Base-by-base conservation (phyloP, 768 basidiomycete genomes). In the Lactifluus hygrophoroides region DNA sequence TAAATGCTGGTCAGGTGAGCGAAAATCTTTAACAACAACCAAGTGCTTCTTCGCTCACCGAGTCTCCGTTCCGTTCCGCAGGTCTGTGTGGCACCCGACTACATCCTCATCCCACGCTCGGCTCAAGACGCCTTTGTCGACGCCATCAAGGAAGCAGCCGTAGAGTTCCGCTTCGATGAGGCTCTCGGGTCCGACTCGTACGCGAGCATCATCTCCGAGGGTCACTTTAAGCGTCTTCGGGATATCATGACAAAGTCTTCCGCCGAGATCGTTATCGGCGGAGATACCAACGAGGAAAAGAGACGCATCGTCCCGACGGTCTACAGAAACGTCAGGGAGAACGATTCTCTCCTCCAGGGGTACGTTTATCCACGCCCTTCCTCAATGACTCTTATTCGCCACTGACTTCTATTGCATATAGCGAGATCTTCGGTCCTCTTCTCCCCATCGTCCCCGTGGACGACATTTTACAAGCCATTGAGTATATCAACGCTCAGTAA, bases 371-470 rank as follows among this genome's bases (percentile, higher is more conserved):
- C 1, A 6, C 27, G 21, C 3, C 21, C 16, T 23, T 30, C 21
- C 25, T 21, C 19, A 16, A 47, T 47, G 5, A 35, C 23, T 21
- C 23, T 25, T 3, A 50, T 35, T 30, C 23, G 42, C 35, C 2
- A 19, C 55, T 52, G 23, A 48, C 28, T 45, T 11, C 19, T 50
- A 5, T 11, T n/a, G n/a, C 21, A 50, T 30, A 9, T 62, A 88
- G 86, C 60, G 88, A 90, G 67, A 67, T 88, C 3, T 90, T 90
- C 62, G 88, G 86, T 0, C 88, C 88, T 0, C 68, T 90, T 23
- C 65, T 90, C 7, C 81, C 87, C 0, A 74, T 90, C 45, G 64
- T 88, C 13, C 72, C 80, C 0, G 77, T 89, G 0, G 78, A 82
- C 32, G 72, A 68, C 52, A 53, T 85, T 7, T 75, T 81, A 3